phyloP scores from a whole-genome alignment of 495 filamentous ascomycete species.

The Staphylotrichum tortipilum region DNA sequence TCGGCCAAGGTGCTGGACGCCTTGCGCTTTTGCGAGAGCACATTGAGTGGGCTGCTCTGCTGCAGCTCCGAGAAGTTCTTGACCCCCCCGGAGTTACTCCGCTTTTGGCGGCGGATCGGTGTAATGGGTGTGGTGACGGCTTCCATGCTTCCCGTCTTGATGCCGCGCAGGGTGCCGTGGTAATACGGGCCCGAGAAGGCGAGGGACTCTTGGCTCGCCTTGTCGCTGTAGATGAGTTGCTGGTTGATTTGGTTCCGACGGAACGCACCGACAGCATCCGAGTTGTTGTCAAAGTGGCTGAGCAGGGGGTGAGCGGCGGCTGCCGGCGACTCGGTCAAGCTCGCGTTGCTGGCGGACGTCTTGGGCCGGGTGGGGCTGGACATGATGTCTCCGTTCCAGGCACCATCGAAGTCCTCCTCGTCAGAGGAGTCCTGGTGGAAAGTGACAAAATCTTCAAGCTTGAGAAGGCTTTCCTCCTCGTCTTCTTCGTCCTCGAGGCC shows the following conservation, averaged over 20 bases:
- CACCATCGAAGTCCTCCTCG: constrained; percentile 39
- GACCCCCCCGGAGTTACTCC: constrained; percentile 14
- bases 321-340: constrained; percentile 29
- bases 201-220: constrained; percentile 44
- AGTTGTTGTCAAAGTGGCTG: constrained; percentile 55
- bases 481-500: constrained; percentile 43
- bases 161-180: constrained; percentile 42
- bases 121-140: constrained; percentile 49
- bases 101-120: constrained; percentile 42
- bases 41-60: constrained; percentile 33
- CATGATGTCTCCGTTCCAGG: constrained; percentile 34
- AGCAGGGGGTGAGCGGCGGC: constrained; percentile 39
- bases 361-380: constrained; percentile 46
- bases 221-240: constrained; percentile 55
- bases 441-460: constrained; percentile 64
- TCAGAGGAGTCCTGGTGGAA: constrained; percentile 53
- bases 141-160: constrained; percentile 47
- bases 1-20: constrained; percentile 27
- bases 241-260: constrained; percentile 69
- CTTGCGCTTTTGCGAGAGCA: constrained; percentile 41
- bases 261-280: constrained; percentile 66
- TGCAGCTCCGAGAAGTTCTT: constrained; percentile 20
- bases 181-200: constrained; percentile 45
- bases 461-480: constrained; percentile 56
- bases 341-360: constrained; percentile 45